Conservation (phyloP, 352 stramenopile genomes). For the Thalassiosira exigua region DNA sequence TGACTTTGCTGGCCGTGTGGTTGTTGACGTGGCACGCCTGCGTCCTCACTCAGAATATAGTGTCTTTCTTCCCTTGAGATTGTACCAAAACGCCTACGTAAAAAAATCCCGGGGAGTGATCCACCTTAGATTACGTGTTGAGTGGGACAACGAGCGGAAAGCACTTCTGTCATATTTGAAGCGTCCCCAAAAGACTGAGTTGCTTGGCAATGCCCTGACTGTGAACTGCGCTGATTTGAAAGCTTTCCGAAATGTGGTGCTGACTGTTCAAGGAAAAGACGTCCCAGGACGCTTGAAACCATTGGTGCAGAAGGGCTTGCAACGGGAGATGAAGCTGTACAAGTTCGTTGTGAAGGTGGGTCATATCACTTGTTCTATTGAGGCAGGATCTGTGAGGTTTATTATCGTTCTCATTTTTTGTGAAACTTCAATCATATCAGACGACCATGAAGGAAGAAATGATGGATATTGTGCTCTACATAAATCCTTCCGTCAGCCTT, state of each 20-base stretch:
- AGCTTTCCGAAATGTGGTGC: conserved; percentile 74
- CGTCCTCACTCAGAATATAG: conserved; percentile 75
- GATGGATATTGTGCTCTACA: conserved; percentile 45
- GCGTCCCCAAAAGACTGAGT: conserved; percentile 29
- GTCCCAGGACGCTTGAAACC: conserved; percentile 74
- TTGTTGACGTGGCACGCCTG: conserved; percentile 68
- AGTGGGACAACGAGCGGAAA: conserved; percentile 50
- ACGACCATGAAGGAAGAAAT: conserved; percentile 52
- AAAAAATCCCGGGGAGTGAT: conserved; percentile 47
- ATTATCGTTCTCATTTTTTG: background rate
- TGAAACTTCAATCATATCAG: conserved; percentile 9
- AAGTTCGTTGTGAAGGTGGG: conserved; percentile 38
- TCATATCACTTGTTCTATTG: conserved; percentile 1
- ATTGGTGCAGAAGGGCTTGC: conserved; percentile 37
- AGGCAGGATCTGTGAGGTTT: background rate
- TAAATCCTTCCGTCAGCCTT: conserved; percentile 39
- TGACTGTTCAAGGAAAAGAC: conserved; percentile 79
- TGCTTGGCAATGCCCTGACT: conserved; percentile 45
- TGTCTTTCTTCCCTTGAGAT: conserved; percentile 70
- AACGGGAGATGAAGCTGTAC: conserved; percentile 60
- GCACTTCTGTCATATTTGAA: conserved; percentile 56
- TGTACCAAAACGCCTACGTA: conserved; percentile 47
- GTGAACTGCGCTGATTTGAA: conserved; percentile 71
- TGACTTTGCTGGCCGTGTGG: conserved; percentile 73
- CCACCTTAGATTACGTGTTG: conserved; percentile 45